Percentiles rank a stretch among this genome's conserved stretches.
These are phyloP conservation scores for Saitoella complicata DNA, from an alignment of 805 yeast genomes.

Conservation along the genomic window DNA sequence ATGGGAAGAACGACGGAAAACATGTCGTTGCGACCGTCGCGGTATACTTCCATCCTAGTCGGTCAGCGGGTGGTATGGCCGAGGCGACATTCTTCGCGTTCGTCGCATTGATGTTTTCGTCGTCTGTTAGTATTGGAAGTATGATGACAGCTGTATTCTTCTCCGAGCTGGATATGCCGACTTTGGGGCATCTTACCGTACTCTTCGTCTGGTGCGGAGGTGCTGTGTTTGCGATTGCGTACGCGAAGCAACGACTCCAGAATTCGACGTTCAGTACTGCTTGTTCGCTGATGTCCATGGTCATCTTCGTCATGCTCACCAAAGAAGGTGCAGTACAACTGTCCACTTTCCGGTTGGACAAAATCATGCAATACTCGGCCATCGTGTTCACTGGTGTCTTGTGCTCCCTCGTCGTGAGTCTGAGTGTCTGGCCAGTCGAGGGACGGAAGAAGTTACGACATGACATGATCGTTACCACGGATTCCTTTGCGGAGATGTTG, in stretches of 20 bases:
- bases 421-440: constrained; percentile 44
- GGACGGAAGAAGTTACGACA: constrained; percentile 33
- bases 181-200: constrained; percentile 27
- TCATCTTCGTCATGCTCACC: constrained; percentile 51
- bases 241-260: constrained; percentile 48
- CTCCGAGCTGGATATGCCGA: constrained; percentile 27
- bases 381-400: constrained; percentile 48
- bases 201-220: constrained; percentile 32
- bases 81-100: constrained; percentile 52
- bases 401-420: constrained; percentile 44
- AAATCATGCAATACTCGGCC: constrained; percentile 36
- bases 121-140: constrained; percentile 34
- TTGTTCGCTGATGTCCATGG: constrained; percentile 58
- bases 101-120: constrained; percentile 37
- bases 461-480: constrained; percentile 26
- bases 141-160: constrained; percentile 34
- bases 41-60: constrained; percentile 69
- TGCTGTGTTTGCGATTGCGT: constrained; percentile 52
- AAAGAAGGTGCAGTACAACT: constrained; percentile 56
- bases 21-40: constrained; percentile 72
- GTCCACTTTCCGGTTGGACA: constrained; percentile 37
- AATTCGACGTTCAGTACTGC: constrained; percentile 66
- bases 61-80: constrained; percentile 67
- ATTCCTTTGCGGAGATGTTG: neutral
- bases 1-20: constrained; percentile 57